Evolutionary conservation across 495 filamentous ascomycete species (phyloP).

Genomic region (Penicillium verhagenii): DNA sequence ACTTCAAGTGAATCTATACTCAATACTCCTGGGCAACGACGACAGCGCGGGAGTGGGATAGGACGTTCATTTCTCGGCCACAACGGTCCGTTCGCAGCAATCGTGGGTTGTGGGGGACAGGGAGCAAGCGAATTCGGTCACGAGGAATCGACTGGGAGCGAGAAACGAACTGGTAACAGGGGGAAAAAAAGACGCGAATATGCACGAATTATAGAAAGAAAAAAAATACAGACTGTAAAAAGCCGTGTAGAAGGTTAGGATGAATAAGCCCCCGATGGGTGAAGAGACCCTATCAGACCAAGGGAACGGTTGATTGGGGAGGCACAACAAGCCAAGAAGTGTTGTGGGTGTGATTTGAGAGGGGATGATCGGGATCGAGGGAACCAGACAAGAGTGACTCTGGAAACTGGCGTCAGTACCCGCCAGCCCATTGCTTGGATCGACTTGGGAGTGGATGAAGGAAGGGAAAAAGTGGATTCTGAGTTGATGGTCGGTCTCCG

Average conservation of each 20-base stretch:
- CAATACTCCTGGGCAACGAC: constrained; percentile 35
- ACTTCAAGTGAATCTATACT: constrained; percentile 36
- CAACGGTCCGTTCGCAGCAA: constrained; percentile 21
- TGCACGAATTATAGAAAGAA: constrained; percentile 5
- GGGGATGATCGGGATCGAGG: constrained; percentile 13
- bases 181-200: constrained; percentile 5
- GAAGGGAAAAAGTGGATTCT: constrained; percentile 27
- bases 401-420: constrained; percentile 30
- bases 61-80: constrained; percentile 40
- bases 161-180: neutral
- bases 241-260: constrained; percentile 10
- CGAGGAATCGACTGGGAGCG: neutral
- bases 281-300: constrained; percentile 17
- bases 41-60: constrained; percentile 31
- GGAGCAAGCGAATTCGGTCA: constrained; percentile 1
- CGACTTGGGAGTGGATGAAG: constrained; percentile 25
- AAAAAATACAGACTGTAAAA: neutral
- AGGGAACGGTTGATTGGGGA: neutral
- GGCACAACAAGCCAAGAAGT: neutral
- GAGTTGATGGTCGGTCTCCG: constrained; percentile 30
- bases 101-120: neutral
- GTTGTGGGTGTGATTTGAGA: constrained; percentile 1
- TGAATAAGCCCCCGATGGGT: constrained; percentile 19
- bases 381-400: constrained; percentile 8
- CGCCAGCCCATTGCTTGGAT: constrained; percentile 31